Conservation (phyloP, 1,139 yeast species). For the Geotrichum reessii region DNA sequence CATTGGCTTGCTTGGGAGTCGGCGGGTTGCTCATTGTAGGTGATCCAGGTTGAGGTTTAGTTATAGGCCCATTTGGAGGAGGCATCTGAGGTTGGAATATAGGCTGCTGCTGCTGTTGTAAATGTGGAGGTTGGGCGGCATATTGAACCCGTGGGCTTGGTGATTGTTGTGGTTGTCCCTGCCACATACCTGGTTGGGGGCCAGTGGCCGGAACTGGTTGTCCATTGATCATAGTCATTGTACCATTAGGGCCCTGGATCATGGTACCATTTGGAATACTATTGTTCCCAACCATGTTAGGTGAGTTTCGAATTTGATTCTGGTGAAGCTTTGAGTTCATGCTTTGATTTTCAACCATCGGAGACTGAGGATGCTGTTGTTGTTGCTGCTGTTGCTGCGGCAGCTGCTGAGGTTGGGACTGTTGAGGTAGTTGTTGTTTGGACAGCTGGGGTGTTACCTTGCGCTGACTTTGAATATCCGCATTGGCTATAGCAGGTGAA, state of each 20-base stretch:
- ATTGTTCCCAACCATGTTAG: constrained; percentile 17
- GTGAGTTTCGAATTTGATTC: constrained; percentile 15
- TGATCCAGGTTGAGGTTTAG: constrained; percentile 33
- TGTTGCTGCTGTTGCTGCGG: not conserved
- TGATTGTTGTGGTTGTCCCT: constrained; percentile 21
- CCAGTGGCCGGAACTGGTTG: not conserved
- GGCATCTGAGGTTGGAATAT: constrained; percentile 25
- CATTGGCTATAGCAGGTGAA: constrained; percentile 24
- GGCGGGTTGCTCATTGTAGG: constrained; percentile 38
- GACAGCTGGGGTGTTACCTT: constrained; percentile 31
- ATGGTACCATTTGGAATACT: constrained; percentile 10
- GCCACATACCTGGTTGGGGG: constrained; percentile 16
- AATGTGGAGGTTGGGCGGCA: constrained; percentile 19
- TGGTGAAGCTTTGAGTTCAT: constrained; percentile 6
- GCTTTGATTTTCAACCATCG: constrained; percentile 6
- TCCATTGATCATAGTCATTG: constrained; percentile 16
- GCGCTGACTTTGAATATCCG: constrained; percentile 18
- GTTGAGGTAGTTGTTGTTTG: constrained; percentile 31
- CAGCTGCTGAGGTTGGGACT: constrained; percentile 30
- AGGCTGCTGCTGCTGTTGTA: constrained; percentile 21
- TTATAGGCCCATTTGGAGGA: constrained; percentile 30
- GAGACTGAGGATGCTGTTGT: constrained; percentile 6
- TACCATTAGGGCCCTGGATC: constrained; percentile 28
- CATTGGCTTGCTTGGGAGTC: constrained; percentile 44
- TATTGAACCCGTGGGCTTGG: constrained; percentile 21